These are phyloP conservation scores for Punctularia strigosozonata DNA, from an alignment of 768 basidiomycete genomes.

Conservation along the genomic window DNA sequence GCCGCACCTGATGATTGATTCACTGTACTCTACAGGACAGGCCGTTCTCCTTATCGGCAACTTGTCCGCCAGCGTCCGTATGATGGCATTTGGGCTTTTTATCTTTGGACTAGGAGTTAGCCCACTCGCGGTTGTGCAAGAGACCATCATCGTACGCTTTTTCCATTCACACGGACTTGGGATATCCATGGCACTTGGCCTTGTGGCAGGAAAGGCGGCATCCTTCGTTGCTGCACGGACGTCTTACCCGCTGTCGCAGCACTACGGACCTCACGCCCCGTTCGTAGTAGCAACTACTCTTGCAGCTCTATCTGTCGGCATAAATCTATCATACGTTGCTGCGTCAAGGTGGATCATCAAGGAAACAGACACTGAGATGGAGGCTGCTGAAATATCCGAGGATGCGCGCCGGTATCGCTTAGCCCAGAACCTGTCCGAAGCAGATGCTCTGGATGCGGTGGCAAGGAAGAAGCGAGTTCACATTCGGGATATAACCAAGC, in stretches of 20 bases:
- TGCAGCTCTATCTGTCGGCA: constrained; percentile 49
- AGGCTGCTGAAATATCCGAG: constrained; percentile 46
- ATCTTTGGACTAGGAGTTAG: constrained; percentile 72
- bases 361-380: constrained; percentile 49
- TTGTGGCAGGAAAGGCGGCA: constrained; percentile 69
- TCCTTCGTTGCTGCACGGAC: constrained; percentile 69
- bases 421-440: constrained; percentile 37
- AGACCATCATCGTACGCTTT: constrained; percentile 76
- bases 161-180: constrained; percentile 69
- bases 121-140: constrained; percentile 74
- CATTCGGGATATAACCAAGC: constrained; percentile 43
- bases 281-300: constrained; percentile 60
- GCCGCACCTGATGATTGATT: neutral
- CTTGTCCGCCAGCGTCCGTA: constrained; percentile 40
- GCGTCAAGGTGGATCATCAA: constrained; percentile 54
- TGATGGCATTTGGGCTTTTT: constrained; percentile 70
- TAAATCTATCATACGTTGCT: constrained; percentile 58
- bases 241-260: constrained; percentile 63
- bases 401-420: constrained; percentile 36
- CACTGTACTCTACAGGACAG: constrained; percentile 36
- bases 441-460: constrained; percentile 49
- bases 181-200: constrained; percentile 70
- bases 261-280: constrained; percentile 58
- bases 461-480: constrained; percentile 55
- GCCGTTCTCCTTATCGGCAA: constrained; percentile 57